These are phyloP conservation scores for Pythium sp. DNA, from an alignment of 352 stramenopile species.

Conservation along the genomic window DNA sequence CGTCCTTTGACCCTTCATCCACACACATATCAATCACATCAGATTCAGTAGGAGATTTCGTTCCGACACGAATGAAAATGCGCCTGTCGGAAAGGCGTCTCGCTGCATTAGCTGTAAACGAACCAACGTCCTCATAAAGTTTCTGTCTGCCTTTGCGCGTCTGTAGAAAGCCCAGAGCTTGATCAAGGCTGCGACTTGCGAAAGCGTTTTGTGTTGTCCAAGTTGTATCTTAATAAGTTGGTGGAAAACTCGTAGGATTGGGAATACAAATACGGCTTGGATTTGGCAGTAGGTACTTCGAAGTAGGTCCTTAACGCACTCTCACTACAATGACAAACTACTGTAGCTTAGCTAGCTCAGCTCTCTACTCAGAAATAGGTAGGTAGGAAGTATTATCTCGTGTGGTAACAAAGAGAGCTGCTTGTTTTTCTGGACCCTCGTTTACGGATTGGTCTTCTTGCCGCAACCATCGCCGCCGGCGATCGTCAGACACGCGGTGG, in stretches of 20 bases:
- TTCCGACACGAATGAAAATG: too few relatives aligned
- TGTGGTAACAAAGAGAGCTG: neutral
- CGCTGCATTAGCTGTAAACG: neutral
- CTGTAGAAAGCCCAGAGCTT: neutral
- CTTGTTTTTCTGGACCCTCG: neutral
- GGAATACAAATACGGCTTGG: neutral
- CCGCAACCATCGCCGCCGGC: conserved; percentile 46
- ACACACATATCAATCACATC: too few relatives aligned
- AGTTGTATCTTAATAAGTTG: neutral
- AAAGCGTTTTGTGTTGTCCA: neutral
- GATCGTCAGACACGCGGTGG: conserved; percentile 50
- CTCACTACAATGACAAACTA: neutral
- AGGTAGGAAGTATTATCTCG: neutral
- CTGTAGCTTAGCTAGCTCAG: neutral
- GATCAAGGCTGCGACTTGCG: neutral
- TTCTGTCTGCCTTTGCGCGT: neutral
- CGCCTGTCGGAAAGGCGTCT: too few relatives aligned
- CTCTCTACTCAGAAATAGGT: neutral
- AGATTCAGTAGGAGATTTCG: too few relatives aligned
- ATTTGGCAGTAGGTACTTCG: neutral
- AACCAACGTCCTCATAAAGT: neutral
- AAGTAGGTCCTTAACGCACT: neutral
- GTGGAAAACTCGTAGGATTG: neutral
- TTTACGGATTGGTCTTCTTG: neutral
- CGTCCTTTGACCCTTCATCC: too few relatives aligned